Evolutionary conservation across 345 rosid species (phyloP).

Genomic region (Mallotus nudiflorus): DNA sequence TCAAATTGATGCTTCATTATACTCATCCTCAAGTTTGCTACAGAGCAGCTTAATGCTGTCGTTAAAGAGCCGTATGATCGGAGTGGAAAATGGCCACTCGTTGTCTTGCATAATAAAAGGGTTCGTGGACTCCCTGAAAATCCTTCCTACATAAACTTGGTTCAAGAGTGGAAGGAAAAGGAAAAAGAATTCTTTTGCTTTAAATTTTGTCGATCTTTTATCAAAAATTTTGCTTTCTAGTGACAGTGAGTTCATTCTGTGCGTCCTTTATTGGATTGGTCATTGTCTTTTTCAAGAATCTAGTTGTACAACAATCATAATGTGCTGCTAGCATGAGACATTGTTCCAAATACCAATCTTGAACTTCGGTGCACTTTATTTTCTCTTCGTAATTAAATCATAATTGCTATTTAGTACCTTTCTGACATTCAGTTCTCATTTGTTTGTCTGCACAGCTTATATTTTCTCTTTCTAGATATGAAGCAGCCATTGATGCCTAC

Average conservation of each 20-base stretch:
- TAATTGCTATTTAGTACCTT: neutral
- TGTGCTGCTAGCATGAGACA: too few species aligned
- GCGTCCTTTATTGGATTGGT: too few species aligned
- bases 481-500: constrained; percentile 94
- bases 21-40: constrained; percentile 31
- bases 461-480: constrained; percentile 88
- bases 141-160: constrained; percentile 47
- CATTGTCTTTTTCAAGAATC: too few species aligned
- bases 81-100: constrained; percentile 71
- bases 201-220: too few species aligned
- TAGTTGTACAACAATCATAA: too few species aligned
- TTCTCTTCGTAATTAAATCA: too few species aligned
- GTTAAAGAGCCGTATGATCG: constrained; percentile 53
- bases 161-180: constrained; percentile 66
- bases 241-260: constrained; percentile 62
- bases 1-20: constrained; percentile 15
- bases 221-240: too few species aligned
- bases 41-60: constrained; percentile 85
- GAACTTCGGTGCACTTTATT: neutral
- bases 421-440: constrained; percentile 17
- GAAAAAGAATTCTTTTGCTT: too few species aligned
- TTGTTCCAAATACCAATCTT: neutral
- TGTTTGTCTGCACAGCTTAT: constrained; percentile 63
- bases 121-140: constrained; percentile 54
- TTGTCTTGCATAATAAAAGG: constrained; percentile 76